These are phyloP conservation scores for Betula pendula DNA, from an alignment of 306 rosid genomes.

Conservation along the genomic window DNA sequence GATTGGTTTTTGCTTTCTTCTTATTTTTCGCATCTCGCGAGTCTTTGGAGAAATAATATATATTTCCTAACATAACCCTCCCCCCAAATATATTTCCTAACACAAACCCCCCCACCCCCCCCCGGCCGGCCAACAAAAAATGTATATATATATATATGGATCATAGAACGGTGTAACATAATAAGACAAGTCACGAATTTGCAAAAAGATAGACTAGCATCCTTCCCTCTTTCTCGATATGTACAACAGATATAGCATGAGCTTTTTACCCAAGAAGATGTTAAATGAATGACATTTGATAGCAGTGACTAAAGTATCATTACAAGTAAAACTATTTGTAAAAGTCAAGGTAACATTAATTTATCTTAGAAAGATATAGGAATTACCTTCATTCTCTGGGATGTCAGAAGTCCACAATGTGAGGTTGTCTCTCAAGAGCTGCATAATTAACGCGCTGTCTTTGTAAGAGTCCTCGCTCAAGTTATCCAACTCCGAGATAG, in stretches of 20 bases:
- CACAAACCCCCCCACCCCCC: too few species aligned
- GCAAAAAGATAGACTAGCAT: neutral
- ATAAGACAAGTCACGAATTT: neutral
- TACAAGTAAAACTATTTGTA: too few species aligned
- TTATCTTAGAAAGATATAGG: neutral
- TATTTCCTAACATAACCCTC: too few species aligned
- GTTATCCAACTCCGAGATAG: conserved; percentile 64
- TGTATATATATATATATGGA: too few species aligned
- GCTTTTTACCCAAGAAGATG: neutral
- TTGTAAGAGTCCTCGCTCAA: conserved; percentile 42
- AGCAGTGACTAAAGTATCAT: neutral
- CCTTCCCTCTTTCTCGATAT: neutral
- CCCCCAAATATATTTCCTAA: too few species aligned
- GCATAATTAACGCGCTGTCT: conserved; percentile 41
- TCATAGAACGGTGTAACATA: neutral
- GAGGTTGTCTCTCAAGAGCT: conserved; percentile 38
- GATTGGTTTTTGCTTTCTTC: too few species aligned
- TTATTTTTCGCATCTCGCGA: too few species aligned
- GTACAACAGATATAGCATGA: neutral
- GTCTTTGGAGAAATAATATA: too few species aligned
- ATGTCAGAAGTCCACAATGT: conserved; percentile 43
- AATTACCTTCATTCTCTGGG: conserved; percentile 36
- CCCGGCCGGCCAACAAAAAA: too few species aligned
- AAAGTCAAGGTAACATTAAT: neutral
- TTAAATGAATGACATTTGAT: neutral